Percentiles rank a stretch among this genome's conserved stretches.
Conservation (phyloP, 306 rosid genomes). For the Prunus padus region DNA sequence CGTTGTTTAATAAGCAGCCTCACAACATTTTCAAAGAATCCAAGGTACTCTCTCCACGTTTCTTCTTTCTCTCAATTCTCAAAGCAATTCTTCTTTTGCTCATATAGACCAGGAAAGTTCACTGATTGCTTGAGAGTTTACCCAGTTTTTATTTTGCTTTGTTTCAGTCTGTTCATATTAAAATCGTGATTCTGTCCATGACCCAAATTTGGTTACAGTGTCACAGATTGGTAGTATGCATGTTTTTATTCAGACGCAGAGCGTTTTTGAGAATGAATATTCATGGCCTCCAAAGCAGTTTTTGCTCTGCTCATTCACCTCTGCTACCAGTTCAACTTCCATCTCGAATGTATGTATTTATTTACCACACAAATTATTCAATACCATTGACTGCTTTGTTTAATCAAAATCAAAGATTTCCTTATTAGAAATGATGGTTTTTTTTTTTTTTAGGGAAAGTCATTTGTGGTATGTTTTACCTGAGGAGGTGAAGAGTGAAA, state of each 20-base stretch:
- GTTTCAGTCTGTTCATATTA: too few species aligned
- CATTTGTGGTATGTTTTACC: slow-evolving; percentile 86
- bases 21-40: not conserved
- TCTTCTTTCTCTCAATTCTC: not conserved
- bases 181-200: not conserved
- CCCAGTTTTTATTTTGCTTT: slow-evolving; percentile 1
- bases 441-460: slow-evolving; percentile 54
- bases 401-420: not conserved
- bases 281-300: slow-evolving; percentile 51
- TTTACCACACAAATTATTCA: not conserved
- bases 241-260: slow-evolving; percentile 34
- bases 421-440: slow-evolving; percentile 13
- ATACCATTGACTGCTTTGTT: not conserved
- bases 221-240: slow-evolving; percentile 22
- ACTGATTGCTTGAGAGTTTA: slow-evolving; percentile 14
- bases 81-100: not conserved
- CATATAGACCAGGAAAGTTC: not conserved
- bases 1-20: not conserved
- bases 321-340: slow-evolving; percentile 62
- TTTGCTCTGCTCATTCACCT: slow-evolving; percentile 46
- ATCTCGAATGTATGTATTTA: slow-evolving; percentile 44
- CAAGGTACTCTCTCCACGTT: not conserved
- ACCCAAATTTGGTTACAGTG: not conserved
- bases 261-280: slow-evolving; percentile 38
- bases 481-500: slow-evolving; percentile 53